Percentiles rank a stretch among this genome's conserved stretches.
Conservation (phyloP, 2,329 filamentous ascomycete genomes). For the Exophiala xenobiotica region DNA sequence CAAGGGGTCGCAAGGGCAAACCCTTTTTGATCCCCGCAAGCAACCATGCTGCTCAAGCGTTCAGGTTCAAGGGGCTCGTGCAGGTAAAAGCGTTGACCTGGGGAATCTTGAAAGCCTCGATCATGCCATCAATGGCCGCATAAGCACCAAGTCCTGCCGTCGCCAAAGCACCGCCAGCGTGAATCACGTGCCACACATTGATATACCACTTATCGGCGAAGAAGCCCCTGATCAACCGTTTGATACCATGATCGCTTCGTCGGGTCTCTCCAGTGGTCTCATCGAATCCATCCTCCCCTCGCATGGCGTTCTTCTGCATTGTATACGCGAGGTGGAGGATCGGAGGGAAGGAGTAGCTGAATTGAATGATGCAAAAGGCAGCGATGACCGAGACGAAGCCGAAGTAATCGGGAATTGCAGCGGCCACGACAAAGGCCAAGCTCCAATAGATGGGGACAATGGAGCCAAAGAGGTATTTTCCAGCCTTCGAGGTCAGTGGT, state of each 20-base stretch:
- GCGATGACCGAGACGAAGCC: conserved; percentile 34
- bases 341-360: conserved; percentile 36
- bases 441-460: conserved; percentile 34
- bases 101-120: conserved; percentile 33
- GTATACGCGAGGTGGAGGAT: conserved; percentile 34
- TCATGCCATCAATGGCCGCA: conserved; percentile 33
- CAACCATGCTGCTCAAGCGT: neutral
- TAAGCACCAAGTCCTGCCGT: conserved; percentile 33
- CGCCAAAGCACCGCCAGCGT: conserved; percentile 31
- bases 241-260: conserved; percentile 12
- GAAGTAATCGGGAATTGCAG: conserved; percentile 33
- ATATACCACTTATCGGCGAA: conserved; percentile 30
- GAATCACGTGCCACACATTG: conserved; percentile 33
- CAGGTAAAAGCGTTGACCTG: conserved; percentile 36
- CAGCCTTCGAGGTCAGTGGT: conserved; percentile 38
- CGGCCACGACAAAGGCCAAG: conserved; percentile 33
- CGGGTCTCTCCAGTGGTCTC: conserved; percentile 27
- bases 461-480: conserved; percentile 36
- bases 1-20: no score
- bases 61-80: conserved; percentile 33
- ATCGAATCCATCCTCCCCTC: conserved; percentile 28
- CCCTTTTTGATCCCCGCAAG: no score
- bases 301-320: conserved; percentile 33
- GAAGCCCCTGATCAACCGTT: conserved; percentile 30
- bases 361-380: conserved; percentile 33